Base-by-base conservation (phyloP, 148 eudicot species). In the Diospyros lotus region DNA sequence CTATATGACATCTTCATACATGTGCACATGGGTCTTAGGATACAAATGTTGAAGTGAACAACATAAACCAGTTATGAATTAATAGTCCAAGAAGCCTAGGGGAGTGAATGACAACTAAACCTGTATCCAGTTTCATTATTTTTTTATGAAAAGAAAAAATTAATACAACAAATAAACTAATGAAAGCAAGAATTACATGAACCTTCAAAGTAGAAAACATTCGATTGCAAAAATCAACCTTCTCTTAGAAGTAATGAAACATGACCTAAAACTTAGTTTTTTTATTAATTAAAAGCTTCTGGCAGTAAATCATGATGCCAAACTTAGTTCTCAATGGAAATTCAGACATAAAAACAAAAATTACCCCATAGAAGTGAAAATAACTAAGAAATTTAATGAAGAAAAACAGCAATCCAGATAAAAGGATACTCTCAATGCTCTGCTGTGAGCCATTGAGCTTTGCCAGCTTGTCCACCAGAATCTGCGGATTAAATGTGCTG, bases 381-480 rank as follows among this genome's bases (percentile, higher is more conserved):
- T 14, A 14, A 17, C 59, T 12, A 40, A 67, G n/a, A 2, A 48
- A 39, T 11, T 2, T 28, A 40, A 54, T 39, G 9, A 48, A 55
- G 48, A 55, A 55, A 40, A 14, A 66, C 39, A 5, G 45, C 2
- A 3, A 14, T 43, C 42, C 15, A 41, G 15, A 10, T 17, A 51
- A 39, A 50, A 87, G 95, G 98, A 94, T 94, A 94, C 98, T 92
- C 75, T 92, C 98, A 68, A 94, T 94, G 86, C 98, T 94, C 81
- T 90, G 91, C 84, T 94, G 97, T 68, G 98, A 80, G 67, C 67
- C 88, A 76, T 92, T 94, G 77, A 94, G 96, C 87, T 90, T 92
- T 48, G 85, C 68, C 82, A 94, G 74, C 84, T 94, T 94, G 39
- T 90, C 97, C 78, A 79, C 78, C 73, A 94, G 81, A 82, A 94